Evolutionary conservation across 176 grass and related monocot genomes (phyloP).

Genomic region (Zea luxurians): DNA sequence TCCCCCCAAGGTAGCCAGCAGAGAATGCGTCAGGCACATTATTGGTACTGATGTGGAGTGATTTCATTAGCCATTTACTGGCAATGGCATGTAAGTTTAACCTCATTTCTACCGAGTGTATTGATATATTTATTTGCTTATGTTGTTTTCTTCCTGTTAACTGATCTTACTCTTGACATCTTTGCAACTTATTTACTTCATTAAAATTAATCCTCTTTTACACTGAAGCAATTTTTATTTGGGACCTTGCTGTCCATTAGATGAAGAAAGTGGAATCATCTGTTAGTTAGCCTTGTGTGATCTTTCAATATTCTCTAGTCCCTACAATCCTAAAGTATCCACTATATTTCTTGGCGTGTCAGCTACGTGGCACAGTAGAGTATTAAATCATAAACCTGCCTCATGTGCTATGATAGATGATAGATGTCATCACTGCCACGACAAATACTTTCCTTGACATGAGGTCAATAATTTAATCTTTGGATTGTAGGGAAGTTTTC

Average conservation of each 20-base stretch:
- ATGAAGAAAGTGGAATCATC: too few species aligned
- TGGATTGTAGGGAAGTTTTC: neutral
- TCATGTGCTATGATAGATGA: neutral
- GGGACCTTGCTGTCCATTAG: neutral
- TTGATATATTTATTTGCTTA: conserved; percentile 14
- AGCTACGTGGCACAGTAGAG: neutral
- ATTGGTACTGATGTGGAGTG: conserved; percentile 40
- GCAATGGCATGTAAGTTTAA: conserved; percentile 59
- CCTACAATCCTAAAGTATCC: neutral
- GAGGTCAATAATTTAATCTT: neutral
- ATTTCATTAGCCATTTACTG: conserved; percentile 45
- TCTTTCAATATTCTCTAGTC: neutral
- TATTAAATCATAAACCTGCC: neutral
- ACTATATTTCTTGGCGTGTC: conserved; percentile 10
- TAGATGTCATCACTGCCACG: neutral
- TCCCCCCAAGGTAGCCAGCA: conserved; percentile 31
- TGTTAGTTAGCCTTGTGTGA: neutral
- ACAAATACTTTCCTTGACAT: neutral
- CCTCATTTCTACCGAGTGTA: conserved; percentile 31
- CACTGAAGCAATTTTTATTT: neutral
- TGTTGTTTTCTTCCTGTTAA: conserved; percentile 11
- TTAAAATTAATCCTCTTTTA: neutral
- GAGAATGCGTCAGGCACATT: conserved; percentile 41
- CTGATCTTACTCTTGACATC: neutral
- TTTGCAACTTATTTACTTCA: neutral